phyloP scores from a whole-genome alignment of 2,329 filamentous ascomycete genomes.

The Colletotrichum siamense region DNA sequence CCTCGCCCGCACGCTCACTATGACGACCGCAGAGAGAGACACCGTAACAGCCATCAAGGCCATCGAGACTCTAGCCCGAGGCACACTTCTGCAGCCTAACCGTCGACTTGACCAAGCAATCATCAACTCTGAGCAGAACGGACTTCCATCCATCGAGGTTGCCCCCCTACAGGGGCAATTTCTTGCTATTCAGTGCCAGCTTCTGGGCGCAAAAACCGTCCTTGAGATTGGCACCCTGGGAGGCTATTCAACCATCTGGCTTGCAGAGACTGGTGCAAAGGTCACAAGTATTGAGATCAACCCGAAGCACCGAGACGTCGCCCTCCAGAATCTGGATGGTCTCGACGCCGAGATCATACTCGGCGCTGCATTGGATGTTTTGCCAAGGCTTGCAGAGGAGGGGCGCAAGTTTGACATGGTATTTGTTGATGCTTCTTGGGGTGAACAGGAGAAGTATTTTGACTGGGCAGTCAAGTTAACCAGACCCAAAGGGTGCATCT shows the following conservation, averaged over 20 bases:
- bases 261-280: slow-evolving; percentile 45
- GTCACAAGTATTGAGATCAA: slow-evolving; percentile 59
- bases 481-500: slow-evolving; percentile 44
- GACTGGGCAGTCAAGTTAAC: slow-evolving; percentile 47
- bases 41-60: not conserved
- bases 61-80: not conserved
- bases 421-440: slow-evolving; percentile 59
- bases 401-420: slow-evolving; percentile 52
- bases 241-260: slow-evolving; percentile 59
- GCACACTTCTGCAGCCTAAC: not conserved
- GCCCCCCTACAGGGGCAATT: slow-evolving; percentile 40
- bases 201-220: slow-evolving; percentile 39
- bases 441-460: slow-evolving; percentile 55
- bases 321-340: slow-evolving; percentile 48
- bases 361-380: slow-evolving; percentile 46
- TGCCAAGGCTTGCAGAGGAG: slow-evolving; percentile 42
- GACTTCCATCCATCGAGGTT: slow-evolving; percentile 42
- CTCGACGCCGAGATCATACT: slow-evolving; percentile 49
- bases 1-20: not conserved
- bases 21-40: not conserved
- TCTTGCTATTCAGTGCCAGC: slow-evolving; percentile 41
- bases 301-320: slow-evolving; percentile 48
- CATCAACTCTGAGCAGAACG: slow-evolving; percentile 33
- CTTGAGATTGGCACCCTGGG: slow-evolving; percentile 63
- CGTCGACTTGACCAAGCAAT: slow-evolving; percentile 31